Conservation (phyloP, 768 basidiomycete genomes). For the Boletus rex-veris region DNA sequence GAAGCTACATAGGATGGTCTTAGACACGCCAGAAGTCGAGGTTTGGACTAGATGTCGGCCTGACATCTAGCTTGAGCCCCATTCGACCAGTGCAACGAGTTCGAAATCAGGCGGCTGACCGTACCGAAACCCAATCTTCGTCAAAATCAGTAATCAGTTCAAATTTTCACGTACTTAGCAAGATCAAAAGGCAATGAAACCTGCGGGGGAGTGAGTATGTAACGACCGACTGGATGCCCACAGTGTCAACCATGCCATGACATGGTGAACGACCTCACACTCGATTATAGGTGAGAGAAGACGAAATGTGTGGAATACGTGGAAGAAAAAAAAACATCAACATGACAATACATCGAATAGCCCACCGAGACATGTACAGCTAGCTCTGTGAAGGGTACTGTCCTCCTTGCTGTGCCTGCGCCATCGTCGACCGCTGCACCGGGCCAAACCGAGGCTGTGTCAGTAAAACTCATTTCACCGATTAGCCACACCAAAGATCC, state of each 20-base stretch:
- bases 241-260: background rate
- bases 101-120: background rate
- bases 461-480: background rate
- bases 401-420: constrained; percentile 29
- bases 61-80: background rate
- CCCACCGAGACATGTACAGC: constrained; percentile 16
- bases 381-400: constrained; percentile 32
- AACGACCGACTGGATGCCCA: background rate
- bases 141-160: background rate
- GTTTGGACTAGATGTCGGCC: background rate
- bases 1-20: background rate
- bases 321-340: constrained; percentile 4
- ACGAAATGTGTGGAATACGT: constrained; percentile 7
- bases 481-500: background rate
- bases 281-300: background rate
- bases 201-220: background rate
- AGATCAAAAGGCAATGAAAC: background rate
- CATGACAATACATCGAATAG: constrained; percentile 14
- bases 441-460: background rate
- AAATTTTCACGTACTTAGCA: background rate
- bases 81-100: background rate
- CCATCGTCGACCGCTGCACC: constrained; percentile 25
- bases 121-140: background rate
- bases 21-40: constrained; percentile 3
- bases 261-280: constrained; percentile 5